phyloP scores from a whole-genome alignment of 2,329 filamentous ascomycete genomes.

The Cercospora sp. region DNA sequence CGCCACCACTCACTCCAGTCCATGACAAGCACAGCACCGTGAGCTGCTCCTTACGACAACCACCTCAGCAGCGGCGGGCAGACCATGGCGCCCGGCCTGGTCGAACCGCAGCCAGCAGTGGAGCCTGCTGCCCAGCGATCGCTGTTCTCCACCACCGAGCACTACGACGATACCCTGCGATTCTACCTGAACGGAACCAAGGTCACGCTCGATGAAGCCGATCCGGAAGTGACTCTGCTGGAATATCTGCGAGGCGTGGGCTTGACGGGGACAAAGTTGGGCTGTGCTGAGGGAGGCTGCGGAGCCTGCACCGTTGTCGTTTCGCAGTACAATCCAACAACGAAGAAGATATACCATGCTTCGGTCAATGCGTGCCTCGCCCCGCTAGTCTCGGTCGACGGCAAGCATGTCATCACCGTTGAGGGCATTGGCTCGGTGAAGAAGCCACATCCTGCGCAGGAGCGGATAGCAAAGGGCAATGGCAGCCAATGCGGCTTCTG shows the following conservation, averaged over 20 bases:
- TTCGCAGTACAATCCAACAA: conserved; percentile 90
- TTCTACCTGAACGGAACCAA: conserved; percentile 96
- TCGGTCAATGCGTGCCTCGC: conserved; percentile 95
- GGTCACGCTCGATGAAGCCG: conserved; percentile 79
- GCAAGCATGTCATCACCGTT: conserved; percentile 96
- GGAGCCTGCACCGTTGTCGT: conserved; percentile 95
- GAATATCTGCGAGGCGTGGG: conserved; percentile 93
- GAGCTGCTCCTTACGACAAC: not conserved
- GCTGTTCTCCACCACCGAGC: conserved; percentile 65
- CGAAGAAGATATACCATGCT: conserved; percentile 89
- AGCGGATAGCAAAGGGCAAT: conserved; percentile 85
- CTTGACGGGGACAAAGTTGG: conserved; percentile 91
- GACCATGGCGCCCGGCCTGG: conserved; percentile 59
- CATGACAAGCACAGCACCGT: not conserved
- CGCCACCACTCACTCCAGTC: not conserved
- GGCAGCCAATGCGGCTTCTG: conserved; percentile 96
- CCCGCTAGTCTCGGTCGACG: conserved; percentile 87
- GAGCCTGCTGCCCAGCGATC: conserved; percentile 47
- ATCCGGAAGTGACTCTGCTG: conserved; percentile 87
- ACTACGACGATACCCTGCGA: conserved; percentile 81
- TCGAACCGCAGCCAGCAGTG: conserved; percentile 53
- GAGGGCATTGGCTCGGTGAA: conserved; percentile 92
- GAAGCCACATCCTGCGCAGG: conserved; percentile 83
- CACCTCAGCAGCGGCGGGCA: not conserved
- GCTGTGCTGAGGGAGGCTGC: conserved; percentile 94